phyloP scores from a whole-genome alignment of 352 stramenopile genomes.

The Phytophthora sojae region DNA sequence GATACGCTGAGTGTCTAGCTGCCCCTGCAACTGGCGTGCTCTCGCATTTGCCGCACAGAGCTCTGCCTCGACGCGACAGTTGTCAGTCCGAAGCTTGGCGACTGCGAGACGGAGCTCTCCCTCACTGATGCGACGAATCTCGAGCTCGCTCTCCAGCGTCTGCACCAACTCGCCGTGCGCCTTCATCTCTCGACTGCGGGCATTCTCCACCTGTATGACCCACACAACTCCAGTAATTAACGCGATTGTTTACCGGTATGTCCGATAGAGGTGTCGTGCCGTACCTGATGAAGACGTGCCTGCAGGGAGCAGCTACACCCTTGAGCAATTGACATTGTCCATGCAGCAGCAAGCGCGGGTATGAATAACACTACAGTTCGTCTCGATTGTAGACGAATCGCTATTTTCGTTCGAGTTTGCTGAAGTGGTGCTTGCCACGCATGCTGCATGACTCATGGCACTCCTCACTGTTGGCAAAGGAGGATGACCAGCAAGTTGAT shows the following conservation, averaged over 20 bases:
- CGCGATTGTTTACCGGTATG: background rate
- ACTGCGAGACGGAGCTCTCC: conserved; percentile 48
- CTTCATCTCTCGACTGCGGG: conserved; percentile 58
- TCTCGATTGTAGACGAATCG: background rate
- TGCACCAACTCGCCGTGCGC: conserved; percentile 49
- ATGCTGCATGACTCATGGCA: too few species aligned
- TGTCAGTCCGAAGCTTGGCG: conserved; percentile 54
- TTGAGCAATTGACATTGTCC: conserved; percentile 11
- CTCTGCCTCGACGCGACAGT: conserved; percentile 55
- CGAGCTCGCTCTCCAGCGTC: conserved; percentile 44
- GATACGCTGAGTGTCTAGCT: conserved; percentile 23
- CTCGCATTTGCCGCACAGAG: conserved; percentile 24
- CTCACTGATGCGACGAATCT: conserved; percentile 26
- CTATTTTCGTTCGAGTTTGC: background rate
- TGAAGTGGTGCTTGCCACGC: background rate
- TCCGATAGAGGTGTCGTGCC: background rate
- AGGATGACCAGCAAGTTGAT: too few species aligned
- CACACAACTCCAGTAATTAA: background rate
- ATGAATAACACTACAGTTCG: too few species aligned
- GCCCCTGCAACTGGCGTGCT: conserved; percentile 18
- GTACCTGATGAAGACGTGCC: conserved; percentile 51
- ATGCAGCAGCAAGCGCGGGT: background rate
- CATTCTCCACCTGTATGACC: conserved; percentile 44
- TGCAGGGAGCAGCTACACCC: conserved; percentile 39
- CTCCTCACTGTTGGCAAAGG: too few species aligned